Evolutionary conservation across 768 basidiomycete species (phyloP).

Genomic region (Russula olivacea): DNA sequence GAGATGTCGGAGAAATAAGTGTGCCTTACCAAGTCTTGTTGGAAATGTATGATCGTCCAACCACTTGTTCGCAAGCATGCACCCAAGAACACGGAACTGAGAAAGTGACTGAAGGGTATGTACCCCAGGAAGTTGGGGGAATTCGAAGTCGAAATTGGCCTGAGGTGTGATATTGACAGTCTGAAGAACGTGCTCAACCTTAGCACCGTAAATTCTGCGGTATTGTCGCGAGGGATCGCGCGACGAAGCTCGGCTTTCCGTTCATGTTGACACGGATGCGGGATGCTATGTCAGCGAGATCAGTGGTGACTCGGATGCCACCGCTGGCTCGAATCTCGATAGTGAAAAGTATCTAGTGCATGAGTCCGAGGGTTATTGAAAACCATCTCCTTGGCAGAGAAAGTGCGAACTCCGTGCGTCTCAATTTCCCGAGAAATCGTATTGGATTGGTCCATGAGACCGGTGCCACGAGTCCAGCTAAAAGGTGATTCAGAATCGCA

Average conservation of each 20-base stretch:
- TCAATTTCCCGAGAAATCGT: slow-evolving; percentile 93
- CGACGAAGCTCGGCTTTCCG: slow-evolving; percentile 90
- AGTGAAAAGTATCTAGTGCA: slow-evolving; percentile 98
- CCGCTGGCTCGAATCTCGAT: slow-evolving; percentile 99
- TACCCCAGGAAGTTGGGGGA: slow-evolving; percentile 76
- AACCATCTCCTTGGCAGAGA: slow-evolving; percentile 99
- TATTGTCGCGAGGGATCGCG: slow-evolving; percentile 88
- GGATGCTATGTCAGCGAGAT: slow-evolving; percentile 85
- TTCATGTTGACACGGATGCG: slow-evolving; percentile 78
- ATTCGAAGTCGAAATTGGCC: slow-evolving; percentile 96
- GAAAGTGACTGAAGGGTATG: slow-evolving; percentile 64
- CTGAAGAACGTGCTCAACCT: slow-evolving; percentile 88
- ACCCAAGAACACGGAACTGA: slow-evolving; percentile 69
- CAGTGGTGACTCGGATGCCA: slow-evolving; percentile 85
- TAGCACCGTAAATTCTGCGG: slow-evolving; percentile 92
- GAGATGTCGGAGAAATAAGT: too few species aligned
- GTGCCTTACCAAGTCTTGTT: too few species aligned
- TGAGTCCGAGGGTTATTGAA: slow-evolving; percentile 99
- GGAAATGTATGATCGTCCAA: too few species aligned
- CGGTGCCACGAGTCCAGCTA: slow-evolving; percentile 97
- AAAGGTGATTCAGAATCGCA: slow-evolving; percentile 12
- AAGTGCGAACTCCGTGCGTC: slow-evolving; percentile 88
- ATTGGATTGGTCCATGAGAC: slow-evolving; percentile 93
- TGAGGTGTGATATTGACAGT: slow-evolving; percentile 91
- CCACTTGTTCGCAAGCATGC: too few species aligned